A percentile compares a stretch with the other conserved stretches of the same genome.
Conservation (phyloP, 768 basidiomycete species). For the Hygrophorus pudorinus region DNA sequence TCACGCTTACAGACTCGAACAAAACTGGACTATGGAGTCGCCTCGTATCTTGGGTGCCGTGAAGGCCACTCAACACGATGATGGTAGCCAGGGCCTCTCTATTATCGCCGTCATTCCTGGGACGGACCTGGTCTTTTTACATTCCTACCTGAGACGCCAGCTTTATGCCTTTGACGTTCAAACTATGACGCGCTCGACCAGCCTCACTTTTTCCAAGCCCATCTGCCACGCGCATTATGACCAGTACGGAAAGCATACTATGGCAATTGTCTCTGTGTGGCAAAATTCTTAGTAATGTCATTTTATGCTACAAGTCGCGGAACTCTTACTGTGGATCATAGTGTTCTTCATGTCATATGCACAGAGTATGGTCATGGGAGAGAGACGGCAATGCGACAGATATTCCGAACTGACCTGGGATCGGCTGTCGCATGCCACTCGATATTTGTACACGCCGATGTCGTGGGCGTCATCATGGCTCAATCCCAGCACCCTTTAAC, state of each 20-base stretch:
- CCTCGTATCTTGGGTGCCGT: slow-evolving; percentile 7
- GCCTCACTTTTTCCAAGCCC: neutral
- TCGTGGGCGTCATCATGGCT: neutral
- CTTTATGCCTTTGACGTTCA: neutral
- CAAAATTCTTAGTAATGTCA: neutral
- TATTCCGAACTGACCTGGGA: neutral
- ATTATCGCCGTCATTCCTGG: slow-evolving; percentile 11
- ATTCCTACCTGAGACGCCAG: neutral
- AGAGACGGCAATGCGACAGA: neutral
- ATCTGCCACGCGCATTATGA: slow-evolving; percentile 4
- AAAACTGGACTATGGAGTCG: slow-evolving; percentile 7
- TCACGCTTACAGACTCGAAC: slow-evolving; percentile 5
- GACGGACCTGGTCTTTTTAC: slow-evolving; percentile 7
- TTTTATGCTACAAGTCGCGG: neutral
- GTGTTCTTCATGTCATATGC: neutral
- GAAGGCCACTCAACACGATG: slow-evolving; percentile 1
- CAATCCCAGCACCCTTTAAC: no score
- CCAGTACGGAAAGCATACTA: slow-evolving; percentile 1
- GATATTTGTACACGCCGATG: neutral
- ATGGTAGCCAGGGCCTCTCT: neutral
- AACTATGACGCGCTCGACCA: neutral
- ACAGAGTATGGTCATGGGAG: slow-evolving; percentile 2
- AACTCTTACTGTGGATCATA: no score
- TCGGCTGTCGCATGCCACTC: neutral
- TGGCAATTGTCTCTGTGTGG: neutral